These are phyloP conservation scores for Pseudogymnoascus sp. DNA, from an alignment of 2,329 filamentous ascomycete genomes.

Conservation along the genomic window DNA sequence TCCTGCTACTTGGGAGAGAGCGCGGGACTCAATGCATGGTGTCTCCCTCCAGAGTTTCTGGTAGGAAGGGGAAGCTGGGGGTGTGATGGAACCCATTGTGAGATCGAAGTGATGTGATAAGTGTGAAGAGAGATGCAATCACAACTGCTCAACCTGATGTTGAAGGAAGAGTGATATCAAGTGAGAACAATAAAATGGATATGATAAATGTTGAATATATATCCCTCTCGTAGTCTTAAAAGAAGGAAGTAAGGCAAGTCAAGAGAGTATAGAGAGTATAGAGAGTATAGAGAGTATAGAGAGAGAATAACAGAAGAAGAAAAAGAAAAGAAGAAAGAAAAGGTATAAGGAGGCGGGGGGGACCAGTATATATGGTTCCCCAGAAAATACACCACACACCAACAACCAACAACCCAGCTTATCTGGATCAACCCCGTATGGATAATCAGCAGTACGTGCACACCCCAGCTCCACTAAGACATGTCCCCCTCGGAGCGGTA, in stretches of 20 bases:
- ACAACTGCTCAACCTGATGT: too few species aligned
- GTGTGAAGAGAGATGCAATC: too few species aligned
- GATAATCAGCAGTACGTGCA: neutral
- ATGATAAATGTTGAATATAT: neutral
- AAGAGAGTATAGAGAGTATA: neutral
- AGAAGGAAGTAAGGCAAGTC: too few species aligned
- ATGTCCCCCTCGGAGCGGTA: neutral
- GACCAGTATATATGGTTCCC: neutral
- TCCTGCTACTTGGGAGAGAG: conserved; percentile 24
- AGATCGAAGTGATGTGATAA: neutral
- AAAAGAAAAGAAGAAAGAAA: neutral
- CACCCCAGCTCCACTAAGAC: neutral
- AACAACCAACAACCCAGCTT: neutral
- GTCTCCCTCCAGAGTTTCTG: conserved; percentile 23
- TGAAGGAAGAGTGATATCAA: neutral
- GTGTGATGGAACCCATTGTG: neutral
- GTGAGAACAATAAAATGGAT: neutral
- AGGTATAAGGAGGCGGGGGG: neutral
- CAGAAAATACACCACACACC: neutral
- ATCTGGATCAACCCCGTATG: neutral
- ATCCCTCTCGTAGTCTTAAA: neutral
- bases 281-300: neutral
- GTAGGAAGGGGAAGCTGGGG: neutral
- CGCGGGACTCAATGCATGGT: conserved; percentile 20
- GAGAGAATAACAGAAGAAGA: neutral